Conservation (phyloP, 2,329 filamentous ascomycete genomes). For the Colletotrichum costaricense region DNA sequence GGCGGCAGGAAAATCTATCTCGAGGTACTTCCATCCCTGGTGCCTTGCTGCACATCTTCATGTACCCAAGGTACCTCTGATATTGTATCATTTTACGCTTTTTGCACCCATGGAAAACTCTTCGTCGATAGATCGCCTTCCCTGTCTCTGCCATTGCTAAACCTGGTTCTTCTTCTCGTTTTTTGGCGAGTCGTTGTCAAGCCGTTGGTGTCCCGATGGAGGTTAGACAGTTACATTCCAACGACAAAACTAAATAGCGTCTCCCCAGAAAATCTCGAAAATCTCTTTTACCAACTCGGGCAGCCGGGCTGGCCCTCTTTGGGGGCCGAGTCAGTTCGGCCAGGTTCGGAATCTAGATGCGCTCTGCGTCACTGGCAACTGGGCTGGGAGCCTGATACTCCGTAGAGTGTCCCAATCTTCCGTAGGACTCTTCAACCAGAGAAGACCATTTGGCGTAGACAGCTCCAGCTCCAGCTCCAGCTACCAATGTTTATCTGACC, state of each 20-base stretch:
- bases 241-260: neutral
- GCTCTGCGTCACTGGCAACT: neutral
- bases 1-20: neutral
- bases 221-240: constrained; percentile 9
- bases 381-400: neutral
- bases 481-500: constrained; percentile 32
- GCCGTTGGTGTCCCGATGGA: neutral
- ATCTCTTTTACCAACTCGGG: neutral
- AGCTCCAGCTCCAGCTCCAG: neutral
- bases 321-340: constrained; percentile 25
- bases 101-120: constrained; percentile 9
- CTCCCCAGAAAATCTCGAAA: neutral
- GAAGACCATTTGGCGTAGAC: neutral
- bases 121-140: constrained; percentile 2
- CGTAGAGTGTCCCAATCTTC: no score
- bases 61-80: neutral
- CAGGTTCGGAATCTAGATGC: constrained; percentile 8
- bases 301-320: neutral
- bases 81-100: neutral
- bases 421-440: neutral
- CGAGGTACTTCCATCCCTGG: neutral
- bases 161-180: neutral
- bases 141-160: constrained; percentile 3
- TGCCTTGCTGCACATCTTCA: neutral
- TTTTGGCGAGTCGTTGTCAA: neutral